Evolutionary conservation across 768 basidiomycete genomes (phyloP).

Genomic region (Mycena leptocephala): DNA sequence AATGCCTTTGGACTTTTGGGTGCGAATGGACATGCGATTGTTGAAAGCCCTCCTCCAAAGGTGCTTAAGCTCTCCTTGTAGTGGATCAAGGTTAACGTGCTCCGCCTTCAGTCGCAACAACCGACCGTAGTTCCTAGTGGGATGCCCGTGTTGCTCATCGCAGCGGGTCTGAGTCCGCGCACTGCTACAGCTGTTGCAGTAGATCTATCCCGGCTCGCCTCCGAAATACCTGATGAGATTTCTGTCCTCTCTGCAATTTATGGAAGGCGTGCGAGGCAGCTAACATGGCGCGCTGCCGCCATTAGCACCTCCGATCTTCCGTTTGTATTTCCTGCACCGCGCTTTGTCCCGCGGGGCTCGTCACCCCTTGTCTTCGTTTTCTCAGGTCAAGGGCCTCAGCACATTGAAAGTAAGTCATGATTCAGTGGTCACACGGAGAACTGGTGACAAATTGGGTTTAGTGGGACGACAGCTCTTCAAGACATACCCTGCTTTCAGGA

Average conservation of each 20-base stretch:
- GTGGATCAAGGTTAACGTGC: neutral
- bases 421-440: no score
- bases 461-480: conserved; percentile 58
- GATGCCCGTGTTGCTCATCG: conserved; percentile 48
- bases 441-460: no score
- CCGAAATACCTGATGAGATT: conserved; percentile 12
- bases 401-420: neutral
- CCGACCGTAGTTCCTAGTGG: neutral
- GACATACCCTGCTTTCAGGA: conserved; percentile 53
- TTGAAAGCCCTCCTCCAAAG: conserved; percentile 50
- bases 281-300: conserved; percentile 51
- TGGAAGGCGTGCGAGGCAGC: conserved; percentile 51
- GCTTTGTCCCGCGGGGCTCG: conserved; percentile 42
- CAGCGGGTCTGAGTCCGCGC: conserved; percentile 57
- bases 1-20: conserved; percentile 59
- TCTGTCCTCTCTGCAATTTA: conserved; percentile 29
- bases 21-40: conserved; percentile 59
- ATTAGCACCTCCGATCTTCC: conserved; percentile 25
- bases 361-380: conserved; percentile 41
- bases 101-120: neutral
- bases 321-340: conserved; percentile 45
- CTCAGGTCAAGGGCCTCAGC: neutral
- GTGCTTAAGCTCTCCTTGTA: neutral
- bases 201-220: conserved; percentile 3
- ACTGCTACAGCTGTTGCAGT: conserved; percentile 37